Conservation (phyloP, 1,139 yeast genomes). For the Suhomyces yuchorum region DNA sequence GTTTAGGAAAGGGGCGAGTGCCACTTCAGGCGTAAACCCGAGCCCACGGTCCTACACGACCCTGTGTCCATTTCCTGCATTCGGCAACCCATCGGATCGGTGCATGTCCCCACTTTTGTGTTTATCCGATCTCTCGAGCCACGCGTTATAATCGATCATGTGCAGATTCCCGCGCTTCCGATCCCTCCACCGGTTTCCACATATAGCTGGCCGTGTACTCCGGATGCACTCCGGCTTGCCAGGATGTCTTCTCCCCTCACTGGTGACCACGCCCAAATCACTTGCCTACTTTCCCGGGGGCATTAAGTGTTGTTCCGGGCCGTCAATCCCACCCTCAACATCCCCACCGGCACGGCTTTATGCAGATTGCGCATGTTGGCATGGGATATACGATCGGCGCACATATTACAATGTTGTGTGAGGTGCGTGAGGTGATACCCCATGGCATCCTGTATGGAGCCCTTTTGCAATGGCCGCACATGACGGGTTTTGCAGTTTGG, state of each 20-base stretch:
- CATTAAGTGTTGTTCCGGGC: background rate
- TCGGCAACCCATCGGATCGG: conserved; percentile 3
- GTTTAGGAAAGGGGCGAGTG: background rate
- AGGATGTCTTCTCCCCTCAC: background rate
- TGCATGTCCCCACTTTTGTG: background rate
- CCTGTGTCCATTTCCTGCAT: background rate
- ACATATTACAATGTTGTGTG: background rate
- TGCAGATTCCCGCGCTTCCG: conserved; percentile 9
- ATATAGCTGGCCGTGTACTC: background rate
- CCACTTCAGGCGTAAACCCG: conserved; percentile 4
- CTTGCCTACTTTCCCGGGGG: background rate
- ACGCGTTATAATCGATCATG: conserved; percentile 4
- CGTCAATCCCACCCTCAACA: background rate
- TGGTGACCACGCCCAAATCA: background rate
- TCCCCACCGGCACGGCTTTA: conserved; percentile 2
- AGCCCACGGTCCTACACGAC: background rate
- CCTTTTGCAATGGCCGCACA: background rate
- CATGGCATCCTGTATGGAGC: background rate
- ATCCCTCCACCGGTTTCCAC: background rate
- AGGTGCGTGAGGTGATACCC: conserved; percentile 1
- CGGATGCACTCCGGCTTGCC: background rate
- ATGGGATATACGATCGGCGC: conserved; percentile 2
- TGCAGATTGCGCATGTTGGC: conserved; percentile 1
- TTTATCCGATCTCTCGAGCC: conserved; percentile 7
- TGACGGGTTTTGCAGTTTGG: background rate